phyloP scores from a whole-genome alignment of 2,329 filamentous ascomycete genomes.

The Cryphonectria nitschkei region DNA sequence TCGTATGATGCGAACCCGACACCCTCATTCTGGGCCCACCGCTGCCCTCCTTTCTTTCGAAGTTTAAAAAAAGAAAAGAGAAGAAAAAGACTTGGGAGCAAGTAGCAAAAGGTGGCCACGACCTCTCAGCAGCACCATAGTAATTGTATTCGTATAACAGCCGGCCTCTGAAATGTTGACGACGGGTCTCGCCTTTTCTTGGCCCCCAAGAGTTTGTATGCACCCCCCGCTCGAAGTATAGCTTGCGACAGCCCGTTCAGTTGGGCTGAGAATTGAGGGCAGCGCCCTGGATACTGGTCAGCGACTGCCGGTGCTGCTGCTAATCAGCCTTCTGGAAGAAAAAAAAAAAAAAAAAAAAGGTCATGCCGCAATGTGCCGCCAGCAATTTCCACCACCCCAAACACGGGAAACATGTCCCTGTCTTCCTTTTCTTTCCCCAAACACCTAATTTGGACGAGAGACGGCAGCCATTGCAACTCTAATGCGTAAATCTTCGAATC shows the following conservation, averaged over 20 bases:
- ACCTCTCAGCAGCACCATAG: not conserved
- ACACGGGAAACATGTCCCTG: not conserved
- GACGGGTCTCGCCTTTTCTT: not conserved
- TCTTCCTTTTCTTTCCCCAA: not conserved
- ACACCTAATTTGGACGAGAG: not conserved
- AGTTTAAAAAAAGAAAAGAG: too few relatives aligned
- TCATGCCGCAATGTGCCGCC: not conserved
- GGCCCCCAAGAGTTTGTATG: not conserved
- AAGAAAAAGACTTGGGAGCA: not conserved
- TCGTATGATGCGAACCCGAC: not conserved
- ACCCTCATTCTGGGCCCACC: not conserved
- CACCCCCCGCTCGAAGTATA: not conserved
- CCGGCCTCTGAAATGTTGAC: not conserved
- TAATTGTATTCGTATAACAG: not conserved
- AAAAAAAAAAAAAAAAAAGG: slow-evolving; percentile 1
- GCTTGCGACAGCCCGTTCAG: not conserved
- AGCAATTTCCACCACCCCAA: not conserved
- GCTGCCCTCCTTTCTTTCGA: not conserved
- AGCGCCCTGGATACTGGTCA: not conserved
- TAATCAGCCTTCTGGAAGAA: not conserved
- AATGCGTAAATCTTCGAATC: slow-evolving; percentile 9
- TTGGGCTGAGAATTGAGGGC: slow-evolving; percentile 1
- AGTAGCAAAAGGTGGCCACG: not conserved
- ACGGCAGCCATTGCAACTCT: slow-evolving; percentile 7
- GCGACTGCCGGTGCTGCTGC: not conserved